Evolutionary conservation across 2,329 filamentous ascomycete species (phyloP).

Genomic region (Ophiostoma angusticollis): DNA sequence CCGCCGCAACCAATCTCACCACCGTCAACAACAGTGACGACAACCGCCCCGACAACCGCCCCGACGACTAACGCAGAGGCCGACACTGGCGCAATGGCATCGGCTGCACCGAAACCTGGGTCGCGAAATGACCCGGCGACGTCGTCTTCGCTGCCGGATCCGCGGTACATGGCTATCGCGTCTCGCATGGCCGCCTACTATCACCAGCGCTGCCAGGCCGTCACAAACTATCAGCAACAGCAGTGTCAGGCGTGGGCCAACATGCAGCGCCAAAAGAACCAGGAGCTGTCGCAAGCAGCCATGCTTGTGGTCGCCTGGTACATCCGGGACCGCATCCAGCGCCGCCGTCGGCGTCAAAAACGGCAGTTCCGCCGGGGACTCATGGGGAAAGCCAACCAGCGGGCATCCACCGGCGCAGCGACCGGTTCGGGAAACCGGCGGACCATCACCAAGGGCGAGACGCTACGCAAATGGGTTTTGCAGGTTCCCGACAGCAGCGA

Average conservation of each 20-base stretch:
- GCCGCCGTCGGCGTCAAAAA: conserved; percentile 28
- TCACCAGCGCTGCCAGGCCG: conserved; percentile 34
- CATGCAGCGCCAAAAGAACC: conserved; percentile 32
- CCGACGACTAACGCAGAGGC: too few relatives aligned
- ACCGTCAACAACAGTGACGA: neutral
- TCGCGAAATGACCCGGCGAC: neutral
- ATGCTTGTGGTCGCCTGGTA: conserved; percentile 39
- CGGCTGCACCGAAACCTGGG: neutral
- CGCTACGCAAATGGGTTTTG: conserved; percentile 31
- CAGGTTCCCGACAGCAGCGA: conserved; percentile 22
- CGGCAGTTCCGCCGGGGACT: conserved; percentile 29
- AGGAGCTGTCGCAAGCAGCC: conserved; percentile 35
- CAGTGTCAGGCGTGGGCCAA: conserved; percentile 34
- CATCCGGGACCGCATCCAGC: conserved; percentile 32
- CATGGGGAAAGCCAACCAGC: conserved; percentile 3
- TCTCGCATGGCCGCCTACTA: conserved; percentile 36
- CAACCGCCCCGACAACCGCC: conserved; percentile 3
- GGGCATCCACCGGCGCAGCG: too few relatives aligned
- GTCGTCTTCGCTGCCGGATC: conserved; percentile 23
- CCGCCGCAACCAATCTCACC: too few relatives aligned
- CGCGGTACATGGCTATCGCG: conserved; percentile 32
- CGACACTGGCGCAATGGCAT: conserved; percentile 1
- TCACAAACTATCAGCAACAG: conserved; percentile 34
- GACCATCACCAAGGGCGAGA: conserved; percentile 25
- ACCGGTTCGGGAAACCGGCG: too few relatives aligned